These are phyloP conservation scores for Microcos paniculata DNA, from an alignment of 345 rosid species.

Conservation along the genomic window DNA sequence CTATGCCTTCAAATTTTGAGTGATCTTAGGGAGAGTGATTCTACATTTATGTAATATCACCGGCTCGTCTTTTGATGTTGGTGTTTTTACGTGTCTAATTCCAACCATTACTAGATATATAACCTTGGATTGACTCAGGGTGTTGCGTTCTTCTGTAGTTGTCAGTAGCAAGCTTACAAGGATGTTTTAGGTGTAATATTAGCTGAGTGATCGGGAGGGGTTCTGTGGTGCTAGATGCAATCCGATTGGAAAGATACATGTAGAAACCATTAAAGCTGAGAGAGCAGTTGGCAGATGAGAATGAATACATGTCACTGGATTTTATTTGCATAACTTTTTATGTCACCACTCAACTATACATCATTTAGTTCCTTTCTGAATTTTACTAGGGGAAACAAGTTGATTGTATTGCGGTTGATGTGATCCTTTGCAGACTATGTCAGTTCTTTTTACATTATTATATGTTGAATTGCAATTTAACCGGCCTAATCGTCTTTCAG, in stretches of 20 bases:
- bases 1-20: too few species aligned
- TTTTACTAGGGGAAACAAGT: background rate
- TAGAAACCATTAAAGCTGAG: background rate
- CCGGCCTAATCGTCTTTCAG: conserved; percentile 42
- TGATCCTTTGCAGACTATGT: background rate
- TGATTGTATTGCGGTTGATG: background rate
- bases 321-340: background rate
- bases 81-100: background rate
- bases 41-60: background rate
- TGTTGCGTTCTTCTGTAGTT: background rate
- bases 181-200: background rate
- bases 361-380: background rate
- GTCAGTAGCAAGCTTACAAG: background rate
- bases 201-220: conserved; percentile 2
- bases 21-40: background rate
- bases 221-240: background rate
- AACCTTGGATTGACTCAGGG: background rate
- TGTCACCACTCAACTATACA: background rate
- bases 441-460: background rate
- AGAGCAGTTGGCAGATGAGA: background rate
- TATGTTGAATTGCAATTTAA: conserved; percentile 4
- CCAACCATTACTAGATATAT: background rate
- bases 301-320: background rate
- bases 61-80: background rate
- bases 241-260: background rate